Base-by-base conservation (phyloP, 441 rosid genomes). In the Erodium texanum region DNA sequence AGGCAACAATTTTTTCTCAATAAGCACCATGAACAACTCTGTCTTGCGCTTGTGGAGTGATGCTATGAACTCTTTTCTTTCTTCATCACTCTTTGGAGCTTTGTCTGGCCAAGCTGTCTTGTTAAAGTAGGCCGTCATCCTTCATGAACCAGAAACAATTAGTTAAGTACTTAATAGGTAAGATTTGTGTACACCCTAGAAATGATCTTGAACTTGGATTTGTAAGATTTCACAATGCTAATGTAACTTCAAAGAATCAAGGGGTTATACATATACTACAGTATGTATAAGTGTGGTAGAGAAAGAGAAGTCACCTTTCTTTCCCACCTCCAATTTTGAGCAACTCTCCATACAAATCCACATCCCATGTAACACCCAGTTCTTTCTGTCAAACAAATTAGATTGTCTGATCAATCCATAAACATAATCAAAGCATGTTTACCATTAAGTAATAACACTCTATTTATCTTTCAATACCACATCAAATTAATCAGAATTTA, bases 251-350 rank as follows among this genome's bases (percentile, higher is more conserved):
- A 66, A 24, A 7, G 15, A 38, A 38, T 38, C 14, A 38, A 38
- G 10, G 43, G 43, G 43, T 14, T 5, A 38, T 7, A 43, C 24
- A 11, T 5, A 38, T 7, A 43, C 24, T 10, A 65, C 45, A 14
- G 3, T 48, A 18, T 48, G 19, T 45, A 15, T 15, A 15, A 45
- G 52, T 15, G 52, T 48, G 18, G 12, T 38, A 38, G 56, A 48
- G 3, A 16, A 36, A 50, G 36, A 70, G 56, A 62, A 45, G 14
- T 62, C 75, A 90, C 96, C 98, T 88, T 78, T 93, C 97, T 79
- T 93, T 93, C 15, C 97, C 96, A 65, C 98, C 98, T 6, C 95
- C 96, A 70, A 93, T 90, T 83, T 93, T 93, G 73, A 93, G 89
- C 73, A 93, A 79, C 67, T 90, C 90, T 0, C 97, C 98, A 66